Base-by-base conservation (phyloP, 2,329 filamentous ascomycete genomes). In the Emmonsiellopsis sp. region DNA sequence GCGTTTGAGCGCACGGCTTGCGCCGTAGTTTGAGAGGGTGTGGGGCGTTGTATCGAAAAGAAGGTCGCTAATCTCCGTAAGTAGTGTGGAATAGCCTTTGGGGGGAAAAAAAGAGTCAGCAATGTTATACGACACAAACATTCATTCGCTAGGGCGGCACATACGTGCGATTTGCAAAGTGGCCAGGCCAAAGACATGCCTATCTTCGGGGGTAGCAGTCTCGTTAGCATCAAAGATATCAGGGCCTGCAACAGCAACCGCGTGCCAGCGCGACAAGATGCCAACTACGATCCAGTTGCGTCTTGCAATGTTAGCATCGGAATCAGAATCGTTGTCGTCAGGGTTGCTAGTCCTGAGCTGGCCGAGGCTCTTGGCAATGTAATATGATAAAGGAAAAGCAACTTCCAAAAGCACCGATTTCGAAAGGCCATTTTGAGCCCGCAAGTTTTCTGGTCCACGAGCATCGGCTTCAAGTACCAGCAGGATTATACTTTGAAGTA, bases 401-500 rank as follows among this genome's bases (percentile, higher is more conserved):
- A 65, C 63, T 48, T 73, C 69, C n/a, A 72, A 63, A n/a, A 73
- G 56, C 2, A 62, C 65, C 17, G 65, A 63, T 56, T 73, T 73
- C 1, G 69, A 65, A 11, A 69, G 56, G n/a, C 68, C 69, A 53
- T 71, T 65, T 56, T 71, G 71, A 40, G 67, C 58, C 27, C 67
- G 63, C 21, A 74, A 61, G 49, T 73, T 73, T 39, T 73, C 69
- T 1, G 71, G 70, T 2, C 69, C 69, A 42, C 70, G 70, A 8
- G 64, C 61, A 46, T 73, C 71, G 53, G 69, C 70, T 43, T 74
- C 72, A 9, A 74, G 63, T 14, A 71, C 65, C 65, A 74, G 68
- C 17, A 74, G 58, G 7, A 69, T 61, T 48, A 72, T 60, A 34
- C 65, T 66, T 56, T 74, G 71, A n/a, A 73, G 62, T 61, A 68